Base-by-base conservation (phyloP, 495 filamentous ascomycete genomes). In the Penicillium waksmanii region DNA sequence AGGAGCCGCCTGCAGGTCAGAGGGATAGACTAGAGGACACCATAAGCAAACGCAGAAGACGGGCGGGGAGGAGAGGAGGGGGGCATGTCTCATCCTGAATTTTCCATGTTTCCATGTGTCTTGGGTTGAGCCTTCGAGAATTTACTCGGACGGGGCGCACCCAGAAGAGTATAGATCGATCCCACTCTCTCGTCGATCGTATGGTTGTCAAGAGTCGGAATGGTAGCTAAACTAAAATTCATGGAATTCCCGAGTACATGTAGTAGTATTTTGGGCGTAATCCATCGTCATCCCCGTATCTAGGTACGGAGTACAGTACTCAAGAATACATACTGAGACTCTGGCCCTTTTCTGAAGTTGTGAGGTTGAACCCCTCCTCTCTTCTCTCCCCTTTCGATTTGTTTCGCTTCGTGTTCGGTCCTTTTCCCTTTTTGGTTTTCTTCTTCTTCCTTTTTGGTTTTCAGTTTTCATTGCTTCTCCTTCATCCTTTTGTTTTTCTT, bases 121-220 rank as follows among this genome's bases (percentile, higher is more conserved):
- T 48, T 48, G 46, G 46, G 46, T 48, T 48, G 21, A 48, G 23
- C 46, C 46, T 48, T 23, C 23, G 46, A 48, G 46, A 42, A 44
- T 36, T 34, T 49, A 12, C 19, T 55, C 57, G 54, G 53, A 67
- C 59, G 51, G 46, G 42, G 59, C 27, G 55, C 40, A 43, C 64
- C 64, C 50, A 64, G 58, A 66, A 62, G 42, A 69, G 64, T 57
- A 64, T 66, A 64, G 66, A 57, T 69, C 65, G 56, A 67, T 59
- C 58, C 65, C 63, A 58, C 59, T 58, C 17, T 59, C 56, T 36
- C 57, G 66, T 66, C 66, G 66, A 69, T 70, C 60, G 61, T 58
- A 64, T 66, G 55, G 56, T 55, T 55, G 56, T 53, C 57, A 35
- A 58, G 48, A 59, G 51, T 63, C 34, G 25, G 27, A 31, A 48